Base-by-base conservation (phyloP, 1,284 basidiomycete genomes). In the Singerocomus inundabilis region DNA sequence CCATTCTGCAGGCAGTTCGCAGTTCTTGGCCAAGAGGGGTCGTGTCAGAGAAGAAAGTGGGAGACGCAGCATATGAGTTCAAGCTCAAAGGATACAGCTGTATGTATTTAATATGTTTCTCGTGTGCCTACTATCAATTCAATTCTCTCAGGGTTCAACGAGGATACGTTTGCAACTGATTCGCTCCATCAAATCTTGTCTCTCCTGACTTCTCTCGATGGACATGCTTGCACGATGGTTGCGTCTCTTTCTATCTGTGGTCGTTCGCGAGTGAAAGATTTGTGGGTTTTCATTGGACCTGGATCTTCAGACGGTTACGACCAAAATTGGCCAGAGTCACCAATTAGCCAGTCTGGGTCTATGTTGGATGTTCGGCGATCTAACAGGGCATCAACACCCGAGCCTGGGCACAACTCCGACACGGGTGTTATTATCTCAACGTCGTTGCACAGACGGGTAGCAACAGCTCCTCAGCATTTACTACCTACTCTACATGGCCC, bases 11-110 rank as follows among this genome's bases (percentile, higher is more conserved):
- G 61, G 83, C 85, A n/a, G 85, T 89, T 13, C 77, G 88, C 51
- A 77, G 74, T 10, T 79, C 88, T 16, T 90, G 87, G 88, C 87
- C 88, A 16, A 76, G 85, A 57, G 88, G 87, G 18, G 84, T 89
- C 12, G 78, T 84, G 8, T 80, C 80, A 1, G 87, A 90, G 67
- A 87, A 84, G 73, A 89, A 85, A 62, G 73, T 88, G 1, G 82
- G 79, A 10, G 81, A 85, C 30, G 78, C 78, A 46, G 79, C 80
- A 15, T 90, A 79, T 61, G 87, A 90, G 64, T 90, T 90, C 69
- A 88, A 85, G 62, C 72, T 90, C 48, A 88, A 86, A 58, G 88
- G 87, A 15, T 90, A 89, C 64, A 82, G 78, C 72, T 88, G 87
- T 88, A 61, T 51, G 81, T 72, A 43, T 39, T 48, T 37, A 45